phyloP scores from a whole-genome alignment of 208 protist genomes.

The Histomonas meleagridis region DNA sequence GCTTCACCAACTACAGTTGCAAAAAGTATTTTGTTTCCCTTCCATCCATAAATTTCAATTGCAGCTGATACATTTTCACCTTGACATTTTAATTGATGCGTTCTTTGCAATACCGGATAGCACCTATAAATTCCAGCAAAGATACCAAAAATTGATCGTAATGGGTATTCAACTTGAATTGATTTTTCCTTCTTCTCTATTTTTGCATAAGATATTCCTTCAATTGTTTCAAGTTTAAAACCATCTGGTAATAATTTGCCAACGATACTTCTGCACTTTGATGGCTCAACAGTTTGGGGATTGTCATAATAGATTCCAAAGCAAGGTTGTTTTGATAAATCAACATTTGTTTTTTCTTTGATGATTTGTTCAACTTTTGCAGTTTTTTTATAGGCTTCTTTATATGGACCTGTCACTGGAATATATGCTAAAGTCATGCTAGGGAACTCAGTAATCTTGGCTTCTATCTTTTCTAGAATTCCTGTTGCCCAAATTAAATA shows the following conservation, averaged over 20 bases:
- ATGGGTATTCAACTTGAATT: not conserved
- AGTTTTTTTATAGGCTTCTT: not conserved
- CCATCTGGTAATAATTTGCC: not conserved
- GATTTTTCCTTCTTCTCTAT: not conserved
- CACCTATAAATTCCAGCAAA: not conserved
- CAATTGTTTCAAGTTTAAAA: not conserved
- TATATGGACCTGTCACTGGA: not conserved
- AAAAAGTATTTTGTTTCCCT: not conserved
- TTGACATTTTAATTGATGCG: not conserved
- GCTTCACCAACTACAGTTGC: not conserved
- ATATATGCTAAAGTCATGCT: not conserved
- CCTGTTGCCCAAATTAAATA: not conserved
- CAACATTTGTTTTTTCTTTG: not conserved
- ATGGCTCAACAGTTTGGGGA: not conserved
- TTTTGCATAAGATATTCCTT: not conserved
- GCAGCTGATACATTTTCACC: not conserved
- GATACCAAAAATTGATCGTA: not conserved
- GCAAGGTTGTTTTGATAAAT: not conserved
- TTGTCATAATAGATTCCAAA: conserved; percentile 20
- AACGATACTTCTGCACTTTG: not conserved
- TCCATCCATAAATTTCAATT: not conserved
- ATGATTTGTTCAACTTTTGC: not conserved
- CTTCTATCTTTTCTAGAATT: not conserved
- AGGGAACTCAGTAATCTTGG: not conserved
- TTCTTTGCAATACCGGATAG: not conserved